A percentile compares a stretch with the other conserved stretches of the same genome.
Evolutionary conservation across 176 grass and related monocot genomes (phyloP).

Genomic region (Phragmites australis): DNA sequence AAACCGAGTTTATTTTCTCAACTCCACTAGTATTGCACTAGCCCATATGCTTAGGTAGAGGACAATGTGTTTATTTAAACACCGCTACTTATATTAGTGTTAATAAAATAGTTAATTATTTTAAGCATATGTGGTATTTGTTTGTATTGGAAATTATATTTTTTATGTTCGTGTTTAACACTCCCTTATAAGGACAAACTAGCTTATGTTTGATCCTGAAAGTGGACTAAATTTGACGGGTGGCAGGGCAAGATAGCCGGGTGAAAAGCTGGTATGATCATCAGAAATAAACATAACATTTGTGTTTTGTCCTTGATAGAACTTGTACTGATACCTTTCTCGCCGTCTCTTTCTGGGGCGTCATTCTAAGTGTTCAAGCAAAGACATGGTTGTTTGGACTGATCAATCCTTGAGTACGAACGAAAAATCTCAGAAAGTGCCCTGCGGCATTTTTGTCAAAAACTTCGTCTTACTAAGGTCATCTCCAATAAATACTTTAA

Average conservation of each 20-base stretch:
- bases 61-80: too few relatives aligned
- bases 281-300: too few relatives aligned
- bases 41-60: too few relatives aligned
- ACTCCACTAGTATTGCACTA: too few relatives aligned
- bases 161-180: too few relatives aligned
- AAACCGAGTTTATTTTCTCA: too few relatives aligned
- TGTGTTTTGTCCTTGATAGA: not conserved
- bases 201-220: not conserved
- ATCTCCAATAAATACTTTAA: too few relatives aligned
- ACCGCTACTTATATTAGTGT: too few relatives aligned
- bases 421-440: not conserved
- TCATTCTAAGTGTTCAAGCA: slow-evolving; percentile 46
- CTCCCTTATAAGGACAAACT: not conserved
- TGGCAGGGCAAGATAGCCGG: not conserved
- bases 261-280: not conserved
- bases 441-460: slow-evolving; percentile 5
- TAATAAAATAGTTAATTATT: too few relatives aligned
- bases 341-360: not conserved
- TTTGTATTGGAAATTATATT: too few relatives aligned
- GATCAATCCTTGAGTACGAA: slow-evolving; percentile 19
- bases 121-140: too few relatives aligned
- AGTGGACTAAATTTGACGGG: not conserved
- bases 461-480: slow-evolving; percentile 21
- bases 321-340: not conserved
- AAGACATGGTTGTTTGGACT: slow-evolving; percentile 38